Evolutionary conservation across 345 rosid species (phyloP).

Genomic region (Moringa oleifera): DNA sequence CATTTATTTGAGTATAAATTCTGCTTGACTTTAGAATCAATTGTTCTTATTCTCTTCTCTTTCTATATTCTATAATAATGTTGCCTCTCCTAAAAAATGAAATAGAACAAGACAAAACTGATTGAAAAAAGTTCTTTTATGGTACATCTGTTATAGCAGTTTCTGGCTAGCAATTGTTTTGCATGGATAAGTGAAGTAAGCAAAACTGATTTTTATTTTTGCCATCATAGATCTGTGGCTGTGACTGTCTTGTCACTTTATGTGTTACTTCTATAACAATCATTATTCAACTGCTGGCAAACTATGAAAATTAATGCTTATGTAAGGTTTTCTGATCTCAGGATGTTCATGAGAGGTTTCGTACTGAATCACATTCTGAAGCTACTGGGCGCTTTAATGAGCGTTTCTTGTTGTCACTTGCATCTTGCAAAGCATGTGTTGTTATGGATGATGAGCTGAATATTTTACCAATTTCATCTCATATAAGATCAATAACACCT

Average conservation of each 20-base stretch:
- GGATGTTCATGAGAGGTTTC: constrained; percentile 97
- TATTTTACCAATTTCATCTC: constrained; percentile 89
- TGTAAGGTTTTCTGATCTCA: constrained; percentile 28
- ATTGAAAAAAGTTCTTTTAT: neutral
- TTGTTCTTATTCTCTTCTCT: too few species aligned
- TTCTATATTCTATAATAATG: too few species aligned
- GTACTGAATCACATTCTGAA: constrained; percentile 90
- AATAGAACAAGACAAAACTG: neutral
- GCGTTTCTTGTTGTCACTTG: constrained; percentile 80
- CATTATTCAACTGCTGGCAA: neutral
- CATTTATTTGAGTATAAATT: too few species aligned
- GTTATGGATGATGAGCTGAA: constrained; percentile 97
- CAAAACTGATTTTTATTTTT: too few species aligned
- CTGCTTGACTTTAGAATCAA: too few species aligned
- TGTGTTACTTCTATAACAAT: too few species aligned
- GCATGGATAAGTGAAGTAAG: too few species aligned
- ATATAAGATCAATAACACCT: constrained; percentile 63
- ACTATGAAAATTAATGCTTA: constrained; percentile 2
- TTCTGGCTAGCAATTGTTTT: too few species aligned
- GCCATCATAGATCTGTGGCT: neutral
- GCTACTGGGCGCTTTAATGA: constrained; percentile 90
- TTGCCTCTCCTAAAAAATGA: too few species aligned
- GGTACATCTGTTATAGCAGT: too few species aligned
- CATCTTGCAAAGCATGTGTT: constrained; percentile 88
- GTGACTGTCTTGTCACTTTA: neutral